Evolutionary conservation across 116 monocot species (phyloP).

Genomic region (Zostera marina): DNA sequence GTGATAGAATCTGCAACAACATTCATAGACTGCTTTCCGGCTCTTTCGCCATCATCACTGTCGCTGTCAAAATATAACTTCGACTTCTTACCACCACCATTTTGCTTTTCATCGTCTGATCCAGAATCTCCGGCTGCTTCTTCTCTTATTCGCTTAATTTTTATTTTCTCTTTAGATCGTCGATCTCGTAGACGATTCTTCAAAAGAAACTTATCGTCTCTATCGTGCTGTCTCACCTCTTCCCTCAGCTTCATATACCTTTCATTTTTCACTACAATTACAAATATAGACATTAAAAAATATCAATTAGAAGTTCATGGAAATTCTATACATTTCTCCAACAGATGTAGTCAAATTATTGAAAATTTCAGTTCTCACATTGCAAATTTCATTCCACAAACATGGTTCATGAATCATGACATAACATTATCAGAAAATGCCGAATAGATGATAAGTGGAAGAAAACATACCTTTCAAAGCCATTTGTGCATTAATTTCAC

Average conservation of each 20-base stretch:
- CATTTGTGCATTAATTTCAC: conserved; percentile 27
- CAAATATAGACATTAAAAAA: not conserved
- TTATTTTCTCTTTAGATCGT: conserved; percentile 59
- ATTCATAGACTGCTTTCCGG: conserved; percentile 9
- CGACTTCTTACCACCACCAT: conserved; percentile 15
- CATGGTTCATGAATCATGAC: no score
- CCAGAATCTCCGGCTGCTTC: conserved; percentile 18
- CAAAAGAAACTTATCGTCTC: conserved; percentile 61
- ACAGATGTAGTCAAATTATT: no score
- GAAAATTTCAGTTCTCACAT: no score
- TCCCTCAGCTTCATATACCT: conserved; percentile 52
- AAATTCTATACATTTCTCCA: no score
- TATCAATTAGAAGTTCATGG: no score
- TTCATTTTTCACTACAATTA: conserved; percentile 39
- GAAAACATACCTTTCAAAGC: conserved; percentile 2
- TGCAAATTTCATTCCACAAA: no score
- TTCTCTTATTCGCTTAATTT: conserved; percentile 42
- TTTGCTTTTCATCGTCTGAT: conserved; percentile 13
- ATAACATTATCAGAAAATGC: no score
- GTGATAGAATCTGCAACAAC: conserved; percentile 20
- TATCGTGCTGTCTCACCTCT: conserved; percentile 43
- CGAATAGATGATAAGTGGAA: not conserved
- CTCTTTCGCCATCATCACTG: conserved; percentile 17
- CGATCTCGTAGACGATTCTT: conserved; percentile 47
- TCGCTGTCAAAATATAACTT: conserved; percentile 53